phyloP scores from a whole-genome alignment of 2,329 filamentous ascomycete species.

The Xylariaceae sp. region DNA sequence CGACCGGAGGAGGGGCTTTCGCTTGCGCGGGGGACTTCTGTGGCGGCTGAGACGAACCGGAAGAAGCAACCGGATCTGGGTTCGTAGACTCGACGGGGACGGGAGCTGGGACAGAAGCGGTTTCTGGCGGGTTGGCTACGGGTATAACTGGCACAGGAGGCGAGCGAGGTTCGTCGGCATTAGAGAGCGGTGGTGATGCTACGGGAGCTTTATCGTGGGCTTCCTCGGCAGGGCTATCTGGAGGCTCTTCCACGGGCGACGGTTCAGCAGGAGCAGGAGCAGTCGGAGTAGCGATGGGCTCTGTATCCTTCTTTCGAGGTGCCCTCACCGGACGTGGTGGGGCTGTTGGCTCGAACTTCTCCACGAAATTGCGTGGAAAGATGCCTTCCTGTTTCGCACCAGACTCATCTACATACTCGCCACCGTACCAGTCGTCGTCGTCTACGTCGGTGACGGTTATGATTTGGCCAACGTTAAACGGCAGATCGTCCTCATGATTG shows the following conservation, averaged over 20 bases:
- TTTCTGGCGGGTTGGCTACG: slow-evolving; percentile 33
- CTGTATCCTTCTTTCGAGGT: slow-evolving; percentile 61
- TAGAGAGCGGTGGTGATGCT: slow-evolving; percentile 21
- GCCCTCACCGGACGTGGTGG: slow-evolving; percentile 77
- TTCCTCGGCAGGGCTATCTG: slow-evolving; percentile 11
- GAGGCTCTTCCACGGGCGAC: slow-evolving; percentile 16
- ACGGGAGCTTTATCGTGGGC: slow-evolving; percentile 25
- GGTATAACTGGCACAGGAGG: slow-evolving; percentile 20
- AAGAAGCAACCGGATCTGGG: slow-evolving; percentile 34
- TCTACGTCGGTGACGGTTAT: slow-evolving; percentile 92
- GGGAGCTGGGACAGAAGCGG: slow-evolving; percentile 32
- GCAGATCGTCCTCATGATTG: slow-evolving; percentile 89
- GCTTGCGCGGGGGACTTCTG: slow-evolving; percentile 32
- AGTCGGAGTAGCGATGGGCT: slow-evolving; percentile 32
- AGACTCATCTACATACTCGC: slow-evolving; percentile 74
- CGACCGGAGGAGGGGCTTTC: slow-evolving; percentile 60
- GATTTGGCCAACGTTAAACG: slow-evolving; percentile 78
- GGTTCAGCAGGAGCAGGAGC: slow-evolving; percentile 26
- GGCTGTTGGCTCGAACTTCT: slow-evolving; percentile 87
- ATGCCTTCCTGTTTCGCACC: slow-evolving; percentile 78
- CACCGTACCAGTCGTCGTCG: slow-evolving; percentile 89
- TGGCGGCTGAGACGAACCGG: slow-evolving; percentile 34
- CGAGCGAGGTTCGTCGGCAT: slow-evolving; percentile 23
- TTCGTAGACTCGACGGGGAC: slow-evolving; percentile 27
- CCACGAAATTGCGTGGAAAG: slow-evolving; percentile 96